Conservation (phyloP, 352 stramenopile species). For the Globisporangium spinosum region DNA sequence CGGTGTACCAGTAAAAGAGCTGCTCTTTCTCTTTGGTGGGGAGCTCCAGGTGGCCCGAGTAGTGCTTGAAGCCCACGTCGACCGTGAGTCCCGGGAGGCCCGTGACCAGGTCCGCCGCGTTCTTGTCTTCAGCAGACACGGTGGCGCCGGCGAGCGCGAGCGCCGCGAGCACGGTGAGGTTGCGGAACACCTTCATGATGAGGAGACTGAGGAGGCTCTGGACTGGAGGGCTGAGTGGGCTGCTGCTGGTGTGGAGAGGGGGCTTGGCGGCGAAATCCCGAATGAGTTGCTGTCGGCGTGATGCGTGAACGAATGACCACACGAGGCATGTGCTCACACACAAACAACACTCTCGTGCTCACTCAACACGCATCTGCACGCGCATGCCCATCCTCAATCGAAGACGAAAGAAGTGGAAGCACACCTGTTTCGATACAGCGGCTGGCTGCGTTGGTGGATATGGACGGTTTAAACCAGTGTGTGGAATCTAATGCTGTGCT, state of each 20-base stretch:
- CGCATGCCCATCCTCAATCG: background rate
- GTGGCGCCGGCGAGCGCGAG: constrained; percentile 22
- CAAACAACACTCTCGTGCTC: background rate
- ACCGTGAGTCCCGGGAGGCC: constrained; percentile 42
- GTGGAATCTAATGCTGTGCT: background rate
- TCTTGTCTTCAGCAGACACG: constrained; percentile 18
- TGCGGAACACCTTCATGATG: constrained; percentile 38
- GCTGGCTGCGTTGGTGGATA: background rate
- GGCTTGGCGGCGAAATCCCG: background rate
- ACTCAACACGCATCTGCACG: background rate
- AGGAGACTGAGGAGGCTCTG: no score
- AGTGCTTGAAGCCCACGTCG: constrained; percentile 63
- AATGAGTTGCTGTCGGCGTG: background rate
- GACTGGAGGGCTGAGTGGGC: background rate
- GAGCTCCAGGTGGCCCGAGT: constrained; percentile 54
- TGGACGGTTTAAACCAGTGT: background rate
- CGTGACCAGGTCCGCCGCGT: constrained; percentile 51
- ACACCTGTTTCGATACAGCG: background rate
- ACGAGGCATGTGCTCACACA: background rate
- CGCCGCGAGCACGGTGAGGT: constrained; percentile 27
- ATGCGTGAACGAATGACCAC: background rate
- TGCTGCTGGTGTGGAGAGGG: background rate
- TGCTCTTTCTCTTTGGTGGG: constrained; percentile 42
- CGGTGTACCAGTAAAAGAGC: constrained; percentile 83
- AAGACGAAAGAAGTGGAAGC: background rate